Conservation (phyloP, 768 basidiomycete genomes). For the Kwoniella botswanensis region DNA sequence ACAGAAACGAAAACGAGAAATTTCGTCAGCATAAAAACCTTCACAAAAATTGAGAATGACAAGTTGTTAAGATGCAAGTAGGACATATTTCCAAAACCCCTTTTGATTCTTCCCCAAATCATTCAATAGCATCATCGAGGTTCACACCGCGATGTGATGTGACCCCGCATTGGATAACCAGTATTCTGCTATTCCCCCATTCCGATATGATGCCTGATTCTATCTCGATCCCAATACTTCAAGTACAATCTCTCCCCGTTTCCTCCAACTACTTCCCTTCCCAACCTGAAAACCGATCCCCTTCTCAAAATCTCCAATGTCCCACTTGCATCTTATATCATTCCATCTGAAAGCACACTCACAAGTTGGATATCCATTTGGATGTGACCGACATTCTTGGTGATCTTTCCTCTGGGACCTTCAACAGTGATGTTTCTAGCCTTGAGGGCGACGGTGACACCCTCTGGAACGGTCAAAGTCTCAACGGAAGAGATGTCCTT, state of each 20-base stretch:
- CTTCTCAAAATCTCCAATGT: not conserved
- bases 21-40: not conserved
- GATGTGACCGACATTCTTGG: constrained; percentile 70
- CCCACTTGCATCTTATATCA: constrained; percentile 1
- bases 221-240: not conserved
- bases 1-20: not conserved
- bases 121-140: too few species aligned
- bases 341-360: constrained; percentile 24
- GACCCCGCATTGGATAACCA: too few species aligned
- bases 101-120: not conserved
- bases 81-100: not conserved
- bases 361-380: constrained; percentile 60
- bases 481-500: constrained; percentile 59
- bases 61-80: not conserved
- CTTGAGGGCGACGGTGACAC: constrained; percentile 84
- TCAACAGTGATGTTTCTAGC: constrained; percentile 87
- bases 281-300: too few species aligned
- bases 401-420: constrained; percentile 87
- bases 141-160: too few species aligned
- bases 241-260: too few species aligned
- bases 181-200: too few species aligned
- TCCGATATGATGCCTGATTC: too few species aligned
- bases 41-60: not conserved
- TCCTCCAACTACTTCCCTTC: too few species aligned
- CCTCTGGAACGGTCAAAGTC: constrained; percentile 62